Evolutionary conservation across 2,329 filamentous ascomycete species (phyloP).

Genomic region (Neonectria magnoliae): DNA sequence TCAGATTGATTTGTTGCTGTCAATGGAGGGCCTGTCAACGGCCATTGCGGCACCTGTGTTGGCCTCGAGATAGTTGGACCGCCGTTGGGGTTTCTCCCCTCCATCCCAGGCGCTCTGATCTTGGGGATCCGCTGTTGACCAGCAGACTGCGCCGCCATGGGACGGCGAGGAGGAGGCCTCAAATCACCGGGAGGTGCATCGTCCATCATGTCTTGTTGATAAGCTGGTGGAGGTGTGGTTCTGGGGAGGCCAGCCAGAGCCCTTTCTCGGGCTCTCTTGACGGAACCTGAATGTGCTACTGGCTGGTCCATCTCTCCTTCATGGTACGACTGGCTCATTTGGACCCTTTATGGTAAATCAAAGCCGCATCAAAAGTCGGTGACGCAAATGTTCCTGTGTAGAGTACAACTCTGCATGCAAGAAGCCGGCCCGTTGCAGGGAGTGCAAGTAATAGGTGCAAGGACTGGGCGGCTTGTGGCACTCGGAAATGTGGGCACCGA

Average conservation of each 20-base stretch:
- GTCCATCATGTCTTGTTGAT: conserved; percentile 41
- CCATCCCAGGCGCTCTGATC: conserved; percentile 30
- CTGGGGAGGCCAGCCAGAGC: conserved; percentile 53
- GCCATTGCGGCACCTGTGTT: conserved; percentile 64
- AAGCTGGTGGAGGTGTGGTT: conserved; percentile 35
- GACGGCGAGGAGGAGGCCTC: conserved; percentile 43
- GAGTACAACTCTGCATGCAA: conserved; percentile 38
- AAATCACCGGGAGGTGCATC: conserved; percentile 39
- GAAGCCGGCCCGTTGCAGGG: conserved; percentile 29
- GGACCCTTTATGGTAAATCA: conserved; percentile 42
- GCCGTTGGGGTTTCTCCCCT: conserved; percentile 33
- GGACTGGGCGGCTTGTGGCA: conserved; percentile 30
- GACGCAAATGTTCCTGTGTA: conserved; percentile 30
- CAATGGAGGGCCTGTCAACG: conserved; percentile 55
- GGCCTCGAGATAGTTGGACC: conserved; percentile 64
- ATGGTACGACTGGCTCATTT: conserved; percentile 68
- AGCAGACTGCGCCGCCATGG: conserved; percentile 33
- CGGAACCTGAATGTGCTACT: conserved; percentile 57
- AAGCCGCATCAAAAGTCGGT: conserved; percentile 33
- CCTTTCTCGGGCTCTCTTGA: conserved; percentile 65
- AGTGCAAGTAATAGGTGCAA: conserved; percentile 28
- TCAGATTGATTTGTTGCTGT: conserved; percentile 46
- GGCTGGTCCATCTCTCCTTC: conserved; percentile 62
- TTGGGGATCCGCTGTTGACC: conserved; percentile 32
- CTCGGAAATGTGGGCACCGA: conserved; percentile 13